Conservation (phyloP, 805 yeast species). For the Candida yuanshanica region DNA sequence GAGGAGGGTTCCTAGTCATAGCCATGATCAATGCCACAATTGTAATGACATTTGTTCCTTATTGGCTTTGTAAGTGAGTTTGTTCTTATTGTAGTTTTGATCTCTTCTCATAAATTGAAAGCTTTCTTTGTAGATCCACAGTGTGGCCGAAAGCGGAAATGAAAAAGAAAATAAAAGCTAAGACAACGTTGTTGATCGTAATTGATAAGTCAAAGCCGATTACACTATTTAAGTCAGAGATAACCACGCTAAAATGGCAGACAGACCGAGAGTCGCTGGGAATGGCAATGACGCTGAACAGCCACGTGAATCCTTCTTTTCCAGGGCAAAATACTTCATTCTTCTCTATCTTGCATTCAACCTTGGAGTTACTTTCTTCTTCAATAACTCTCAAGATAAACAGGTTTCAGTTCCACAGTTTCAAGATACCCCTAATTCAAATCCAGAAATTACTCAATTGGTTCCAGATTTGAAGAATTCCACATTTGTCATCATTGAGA, state of each 20-base stretch:
- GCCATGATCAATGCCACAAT: too few relatives aligned
- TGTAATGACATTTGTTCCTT: too few relatives aligned
- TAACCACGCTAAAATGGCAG: background rate
- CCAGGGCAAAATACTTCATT: slow-evolving; percentile 7
- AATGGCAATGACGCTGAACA: background rate
- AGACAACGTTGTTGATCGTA: too few relatives aligned
- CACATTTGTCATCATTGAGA: slow-evolving; percentile 6
- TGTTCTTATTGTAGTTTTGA: too few relatives aligned
- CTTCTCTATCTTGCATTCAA: slow-evolving; percentile 11
- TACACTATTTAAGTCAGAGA: too few relatives aligned
- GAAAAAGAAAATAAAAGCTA: too few relatives aligned
- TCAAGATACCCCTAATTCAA: background rate
- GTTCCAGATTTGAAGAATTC: slow-evolving; percentile 10
- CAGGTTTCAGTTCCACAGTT: background rate
- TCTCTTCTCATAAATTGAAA: too few relatives aligned
- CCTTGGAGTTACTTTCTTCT: slow-evolving; percentile 3
- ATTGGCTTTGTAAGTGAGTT: too few relatives aligned
- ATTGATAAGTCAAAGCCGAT: too few relatives aligned
- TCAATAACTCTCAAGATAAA: too few relatives aligned
- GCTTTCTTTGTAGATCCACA: too few relatives aligned
- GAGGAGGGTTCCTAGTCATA: background rate
- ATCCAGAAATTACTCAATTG: slow-evolving; percentile 1
- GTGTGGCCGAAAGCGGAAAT: too few relatives aligned
- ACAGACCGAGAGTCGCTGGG: background rate
- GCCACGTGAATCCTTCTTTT: slow-evolving; percentile 2